Evolutionary conservation across 2,329 filamentous ascomycete genomes (phyloP).

Genomic region (Colletotrichum destructivum): DNA sequence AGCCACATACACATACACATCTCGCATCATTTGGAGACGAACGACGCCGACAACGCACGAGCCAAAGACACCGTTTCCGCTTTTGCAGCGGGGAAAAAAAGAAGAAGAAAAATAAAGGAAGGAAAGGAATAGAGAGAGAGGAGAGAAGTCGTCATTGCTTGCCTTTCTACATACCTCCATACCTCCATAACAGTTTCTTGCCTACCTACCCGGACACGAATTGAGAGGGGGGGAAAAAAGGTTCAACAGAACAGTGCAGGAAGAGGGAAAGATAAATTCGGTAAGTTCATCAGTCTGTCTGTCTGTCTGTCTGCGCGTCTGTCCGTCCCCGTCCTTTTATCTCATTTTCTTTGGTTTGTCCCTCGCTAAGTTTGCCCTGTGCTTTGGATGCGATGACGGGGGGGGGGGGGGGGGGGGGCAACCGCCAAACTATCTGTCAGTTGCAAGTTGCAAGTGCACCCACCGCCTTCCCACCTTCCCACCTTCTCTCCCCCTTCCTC

Average conservation of each 20-base stretch:
- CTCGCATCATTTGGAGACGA: slow-evolving; percentile 40
- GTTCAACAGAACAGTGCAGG: no score
- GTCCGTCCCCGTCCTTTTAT: no score
- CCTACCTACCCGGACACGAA: no score
- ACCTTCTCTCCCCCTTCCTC: slow-evolving; percentile 4
- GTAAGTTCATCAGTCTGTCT: no score
- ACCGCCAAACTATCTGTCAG: not conserved
- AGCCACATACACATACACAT: slow-evolving; percentile 9
- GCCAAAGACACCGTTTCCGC: slow-evolving; percentile 18
- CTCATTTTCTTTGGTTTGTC: no score
- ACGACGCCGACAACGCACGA: slow-evolving; percentile 28
- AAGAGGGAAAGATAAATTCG: no score
- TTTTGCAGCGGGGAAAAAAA: not conserved
- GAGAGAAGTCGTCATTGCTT: not conserved
- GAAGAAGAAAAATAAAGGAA: not conserved
- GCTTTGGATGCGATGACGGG: not conserved
- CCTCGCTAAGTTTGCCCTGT: slow-evolving; percentile 6
- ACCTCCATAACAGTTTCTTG: no score
- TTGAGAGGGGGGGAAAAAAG: no score
- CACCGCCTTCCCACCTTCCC: not conserved
- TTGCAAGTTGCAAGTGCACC: no score
- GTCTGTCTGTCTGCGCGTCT: no score
- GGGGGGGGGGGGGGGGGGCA: no score
- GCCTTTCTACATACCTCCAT: no score
- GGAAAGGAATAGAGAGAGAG: not conserved